Base-by-base conservation (phyloP, 2,329 filamentous ascomycete species). In the Aspergillus sp. region DNA sequence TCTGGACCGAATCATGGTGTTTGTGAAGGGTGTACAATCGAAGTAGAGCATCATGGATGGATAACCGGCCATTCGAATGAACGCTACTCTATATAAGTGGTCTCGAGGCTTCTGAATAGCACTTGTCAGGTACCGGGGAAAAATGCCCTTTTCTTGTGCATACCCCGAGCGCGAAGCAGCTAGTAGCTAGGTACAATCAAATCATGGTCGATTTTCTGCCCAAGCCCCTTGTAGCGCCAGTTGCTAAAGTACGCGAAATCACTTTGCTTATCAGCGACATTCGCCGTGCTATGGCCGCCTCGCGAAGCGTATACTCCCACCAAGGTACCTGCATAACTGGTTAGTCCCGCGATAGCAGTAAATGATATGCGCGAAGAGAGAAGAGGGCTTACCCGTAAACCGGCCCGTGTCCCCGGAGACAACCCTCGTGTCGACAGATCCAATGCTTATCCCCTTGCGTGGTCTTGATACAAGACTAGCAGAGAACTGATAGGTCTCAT, bases 301-400 rank as follows among this genome's bases (percentile, higher is more conserved):
- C 31, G 31, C 2, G 57, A 54, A 8, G 60, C 55, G 51, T 62
- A 62, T 1, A 51, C 46, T 11, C 60, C 60, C 1, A 62, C 28
- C 11, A 59, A 38, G 1, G 60, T 51, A 1, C 60, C 60, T 62
- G 30, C 6, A 23, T 6, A 31, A 11, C 3, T 13, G 7, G 53
- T 55, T 31, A 55, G 25, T 23, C n/a, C 23, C 8, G 34, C 11
- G 9, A 48, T 23, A 43, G 4, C 15, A 11, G 25, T 9, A 17
- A 17, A 22, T 17, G 19, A 19, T 19, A 19, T 19, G 19, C 1
- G 19, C 19, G 34, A 41, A 15, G 15, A 13, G 4, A 38, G 9
- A 38, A 51, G 3, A 46, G 9, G 15, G 8, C 61, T 17, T 50
- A 63, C 61, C 61, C 22, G 61, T 63, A 43, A 63, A 63, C 11